Evolutionary conservation across 148 eudicot genomes (phyloP).

Genomic region (Diospyros lotus): DNA sequence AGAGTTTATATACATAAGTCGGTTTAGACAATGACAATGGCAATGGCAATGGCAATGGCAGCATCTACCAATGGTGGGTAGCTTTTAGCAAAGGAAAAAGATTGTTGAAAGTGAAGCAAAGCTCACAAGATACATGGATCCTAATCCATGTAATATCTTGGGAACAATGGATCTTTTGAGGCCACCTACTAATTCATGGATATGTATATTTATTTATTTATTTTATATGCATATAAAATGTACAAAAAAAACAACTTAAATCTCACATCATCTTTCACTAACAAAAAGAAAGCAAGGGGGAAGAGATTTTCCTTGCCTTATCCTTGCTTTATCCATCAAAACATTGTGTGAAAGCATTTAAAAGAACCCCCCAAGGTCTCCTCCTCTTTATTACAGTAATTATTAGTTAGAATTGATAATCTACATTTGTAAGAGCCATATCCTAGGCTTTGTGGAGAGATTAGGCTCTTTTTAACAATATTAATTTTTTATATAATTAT

Average conservation of each 20-base stretch:
- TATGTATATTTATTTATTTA: too few species aligned
- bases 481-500: too few species aligned
- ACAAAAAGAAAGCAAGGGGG: neutral
- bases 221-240: too few species aligned
- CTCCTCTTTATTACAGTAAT: too few species aligned
- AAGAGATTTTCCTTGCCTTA: neutral
- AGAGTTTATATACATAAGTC: too few species aligned
- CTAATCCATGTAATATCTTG: neutral
- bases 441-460: too few species aligned
- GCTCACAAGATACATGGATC: slow-evolving; percentile 3
- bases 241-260: neutral
- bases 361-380: neutral
- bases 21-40: too few species aligned
- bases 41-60: neutral
- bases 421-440: too few species aligned
- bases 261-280: slow-evolving; percentile 6
- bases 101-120: neutral
- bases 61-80: neutral
- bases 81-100: neutral
- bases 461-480: too few species aligned
- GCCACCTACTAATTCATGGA: too few species aligned
- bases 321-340: too few species aligned
- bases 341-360: neutral
- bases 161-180: neutral
- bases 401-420: too few species aligned